phyloP scores from a whole-genome alignment of 768 basidiomycete species.

The Agaricus subrufescens region DNA sequence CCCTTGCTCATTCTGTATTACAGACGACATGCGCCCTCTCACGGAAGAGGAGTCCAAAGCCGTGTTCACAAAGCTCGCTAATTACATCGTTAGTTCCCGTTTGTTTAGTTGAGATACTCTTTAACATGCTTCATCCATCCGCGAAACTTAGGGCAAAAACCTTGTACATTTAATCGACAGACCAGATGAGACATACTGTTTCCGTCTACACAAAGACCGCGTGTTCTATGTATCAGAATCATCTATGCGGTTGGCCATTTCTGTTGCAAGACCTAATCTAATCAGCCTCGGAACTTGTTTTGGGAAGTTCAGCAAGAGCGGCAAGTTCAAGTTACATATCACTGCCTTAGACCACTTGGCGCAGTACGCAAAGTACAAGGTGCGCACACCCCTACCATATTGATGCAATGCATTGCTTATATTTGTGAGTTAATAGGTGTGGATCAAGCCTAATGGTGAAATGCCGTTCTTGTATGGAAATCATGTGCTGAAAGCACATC shows the following conservation, averaged over 20 bases:
- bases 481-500: slow-evolving; percentile 95
- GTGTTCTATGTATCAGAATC: slow-evolving; percentile 97
- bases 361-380: slow-evolving; percentile 98
- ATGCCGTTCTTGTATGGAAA: slow-evolving; percentile 99
- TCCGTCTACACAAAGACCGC: slow-evolving; percentile 89
- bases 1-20: neutral
- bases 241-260: slow-evolving; percentile 89
- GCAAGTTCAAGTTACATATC: slow-evolving; percentile 96
- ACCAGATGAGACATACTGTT: slow-evolving; percentile 92
- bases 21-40: slow-evolving; percentile 75
- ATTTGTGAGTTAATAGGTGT: slow-evolving; percentile 53
- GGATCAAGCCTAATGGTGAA: slow-evolving; percentile 99
- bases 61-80: slow-evolving; percentile 94
- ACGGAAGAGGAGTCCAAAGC: slow-evolving; percentile 97
- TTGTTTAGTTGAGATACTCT: neutral
- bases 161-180: slow-evolving; percentile 93
- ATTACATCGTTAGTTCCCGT: slow-evolving; percentile 77
- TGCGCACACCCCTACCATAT: slow-evolving; percentile 24
- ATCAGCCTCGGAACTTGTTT: slow-evolving; percentile 94
- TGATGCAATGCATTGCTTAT: neutral
- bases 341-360: slow-evolving; percentile 91
- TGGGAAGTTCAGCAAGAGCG: slow-evolving; percentile 95
- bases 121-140: neutral
- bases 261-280: slow-evolving; percentile 88
- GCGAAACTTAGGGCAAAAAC: slow-evolving; percentile 75